phyloP scores from a whole-genome alignment of 495 filamentous ascomycete species.

The Cercophora newfieldiana region DNA sequence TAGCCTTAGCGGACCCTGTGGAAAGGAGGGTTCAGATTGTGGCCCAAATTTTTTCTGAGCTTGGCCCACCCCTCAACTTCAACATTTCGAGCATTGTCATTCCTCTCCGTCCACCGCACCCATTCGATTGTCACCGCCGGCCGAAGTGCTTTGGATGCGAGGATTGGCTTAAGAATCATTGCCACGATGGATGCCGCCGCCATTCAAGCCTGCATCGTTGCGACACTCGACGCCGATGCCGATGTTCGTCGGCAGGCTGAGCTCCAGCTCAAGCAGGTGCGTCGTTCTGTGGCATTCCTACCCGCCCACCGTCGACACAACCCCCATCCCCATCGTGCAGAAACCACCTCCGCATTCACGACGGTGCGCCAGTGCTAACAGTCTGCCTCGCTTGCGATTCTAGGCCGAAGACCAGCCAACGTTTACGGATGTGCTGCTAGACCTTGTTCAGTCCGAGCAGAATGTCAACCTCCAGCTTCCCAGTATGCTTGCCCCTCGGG shows the following conservation, averaged over 20 bases:
- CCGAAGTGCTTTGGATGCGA: slow-evolving; percentile 31
- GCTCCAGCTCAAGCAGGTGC: slow-evolving; percentile 89
- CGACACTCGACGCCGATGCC: slow-evolving; percentile 82
- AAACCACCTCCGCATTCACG: not conserved
- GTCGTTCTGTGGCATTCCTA: slow-evolving; percentile 32
- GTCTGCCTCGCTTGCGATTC: slow-evolving; percentile 4
- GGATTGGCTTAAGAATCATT: slow-evolving; percentile 25
- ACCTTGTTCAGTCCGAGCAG: slow-evolving; percentile 86
- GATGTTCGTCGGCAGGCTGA: slow-evolving; percentile 84
- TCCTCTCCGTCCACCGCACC: slow-evolving; percentile 17
- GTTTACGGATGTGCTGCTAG: slow-evolving; percentile 86
- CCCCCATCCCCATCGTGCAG: not conserved
- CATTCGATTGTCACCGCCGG: slow-evolving; percentile 11
- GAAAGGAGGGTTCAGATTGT: slow-evolving; percentile 28
- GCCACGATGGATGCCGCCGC: slow-evolving; percentile 79
- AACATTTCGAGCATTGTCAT: slow-evolving; percentile 25
- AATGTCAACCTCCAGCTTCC: slow-evolving; percentile 81
- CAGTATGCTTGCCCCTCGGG: slow-evolving; percentile 58
- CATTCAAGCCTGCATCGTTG: slow-evolving; percentile 82
- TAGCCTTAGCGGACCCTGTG: slow-evolving; percentile 16
- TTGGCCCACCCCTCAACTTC: slow-evolving; percentile 25
- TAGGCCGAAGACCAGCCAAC: slow-evolving; percentile 90
- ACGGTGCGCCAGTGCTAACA: not conserved
- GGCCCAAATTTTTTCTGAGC: slow-evolving; percentile 41
- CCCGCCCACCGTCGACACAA: not conserved